Conservation (phyloP, 305 asterid genomes). For the Fraxinus xanthoxyloides region DNA sequence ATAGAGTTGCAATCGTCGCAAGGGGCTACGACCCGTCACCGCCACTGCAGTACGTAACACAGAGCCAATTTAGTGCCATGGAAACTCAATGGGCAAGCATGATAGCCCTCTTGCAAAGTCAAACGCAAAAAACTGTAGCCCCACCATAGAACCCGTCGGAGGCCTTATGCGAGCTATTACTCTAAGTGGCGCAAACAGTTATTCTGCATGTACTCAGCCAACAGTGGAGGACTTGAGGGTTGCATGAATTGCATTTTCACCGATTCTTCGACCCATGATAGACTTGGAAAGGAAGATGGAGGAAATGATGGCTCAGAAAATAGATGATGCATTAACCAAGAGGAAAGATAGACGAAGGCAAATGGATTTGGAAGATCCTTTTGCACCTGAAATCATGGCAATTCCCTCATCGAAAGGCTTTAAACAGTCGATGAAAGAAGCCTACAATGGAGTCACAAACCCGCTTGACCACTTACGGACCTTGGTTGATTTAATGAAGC, state of each 20-base stretch:
- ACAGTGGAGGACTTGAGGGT: not conserved
- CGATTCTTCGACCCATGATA: not conserved
- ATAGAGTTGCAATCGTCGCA: not conserved
- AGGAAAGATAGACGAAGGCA: not conserved
- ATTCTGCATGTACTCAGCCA: not conserved
- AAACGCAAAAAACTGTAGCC: not conserved
- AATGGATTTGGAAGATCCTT: not conserved
- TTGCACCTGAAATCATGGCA: not conserved
- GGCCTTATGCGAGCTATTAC: not conserved
- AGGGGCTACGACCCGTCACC: not conserved
- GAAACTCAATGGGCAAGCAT: not conserved
- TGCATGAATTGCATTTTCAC: no score
- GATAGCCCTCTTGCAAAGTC: not conserved
- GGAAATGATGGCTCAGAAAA: not conserved
- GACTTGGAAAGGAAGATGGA: not conserved
- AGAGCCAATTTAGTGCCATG: not conserved
- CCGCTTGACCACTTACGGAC: no score
- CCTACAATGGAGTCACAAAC: no score
- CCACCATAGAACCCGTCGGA: not conserved
- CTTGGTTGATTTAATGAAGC: no score
- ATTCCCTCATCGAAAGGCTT: not conserved
- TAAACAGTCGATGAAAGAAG: no score
- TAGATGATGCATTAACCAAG: not conserved
- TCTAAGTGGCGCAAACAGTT: no score
- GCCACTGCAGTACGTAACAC: accelerated